Percentiles rank a stretch among this genome's conserved stretches.
These are phyloP conservation scores for Aechmea fasciata DNA, from an alignment of 176 grass and related monocot species.

Conservation along the genomic window DNA sequence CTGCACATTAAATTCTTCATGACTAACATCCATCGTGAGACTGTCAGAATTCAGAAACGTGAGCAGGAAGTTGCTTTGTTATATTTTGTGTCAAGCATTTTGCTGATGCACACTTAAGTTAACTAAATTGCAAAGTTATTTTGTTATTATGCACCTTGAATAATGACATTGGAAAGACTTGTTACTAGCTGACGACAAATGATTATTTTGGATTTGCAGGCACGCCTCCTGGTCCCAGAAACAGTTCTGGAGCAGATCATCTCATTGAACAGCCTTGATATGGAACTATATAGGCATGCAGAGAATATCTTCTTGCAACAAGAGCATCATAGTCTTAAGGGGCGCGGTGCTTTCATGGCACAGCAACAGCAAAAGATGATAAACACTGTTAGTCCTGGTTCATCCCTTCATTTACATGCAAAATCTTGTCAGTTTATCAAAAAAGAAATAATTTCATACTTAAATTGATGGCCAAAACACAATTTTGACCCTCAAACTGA, in stretches of 20 bases:
- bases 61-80: too few relatives aligned
- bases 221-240: conserved; percentile 46
- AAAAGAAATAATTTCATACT: background rate
- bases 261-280: conserved; percentile 68
- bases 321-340: conserved; percentile 35
- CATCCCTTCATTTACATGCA: background rate
- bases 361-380: conserved; percentile 25
- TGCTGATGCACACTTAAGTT: too few relatives aligned
- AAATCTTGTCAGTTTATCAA: background rate
- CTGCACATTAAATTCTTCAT: too few relatives aligned
- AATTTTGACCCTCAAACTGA: background rate
- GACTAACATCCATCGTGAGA: too few relatives aligned
- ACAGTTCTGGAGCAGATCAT: conserved; percentile 66
- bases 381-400: conserved; percentile 34
- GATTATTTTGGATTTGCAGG: conserved; percentile 41
- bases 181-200: conserved; percentile 4
- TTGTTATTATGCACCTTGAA: conserved; percentile 15
- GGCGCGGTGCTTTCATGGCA: conserved; percentile 16
- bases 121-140: too few relatives aligned
- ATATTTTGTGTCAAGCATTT: too few relatives aligned
- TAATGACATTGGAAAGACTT: background rate
- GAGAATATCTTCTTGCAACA: conserved; percentile 73
- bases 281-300: conserved; percentile 81
- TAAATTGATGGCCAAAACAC: background rate
- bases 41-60: too few relatives aligned